Conservation (phyloP, 805 yeast genomes). For the Suhomyces sp. region DNA sequence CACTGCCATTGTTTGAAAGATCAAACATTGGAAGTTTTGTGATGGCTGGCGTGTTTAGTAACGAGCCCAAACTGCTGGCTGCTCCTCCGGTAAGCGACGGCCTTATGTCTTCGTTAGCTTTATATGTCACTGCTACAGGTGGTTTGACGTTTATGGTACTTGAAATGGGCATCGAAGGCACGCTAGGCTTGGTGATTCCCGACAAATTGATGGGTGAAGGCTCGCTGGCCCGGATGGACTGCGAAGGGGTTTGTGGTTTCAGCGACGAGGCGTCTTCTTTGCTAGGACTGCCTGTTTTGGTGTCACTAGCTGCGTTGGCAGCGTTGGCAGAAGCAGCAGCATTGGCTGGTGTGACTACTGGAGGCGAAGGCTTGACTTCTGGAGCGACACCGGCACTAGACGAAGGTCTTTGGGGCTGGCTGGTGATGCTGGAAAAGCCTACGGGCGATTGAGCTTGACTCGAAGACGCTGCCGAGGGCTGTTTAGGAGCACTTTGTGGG, state of each 20-base stretch:
- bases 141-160: conserved; percentile 62
- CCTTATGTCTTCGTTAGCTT: conserved; percentile 52
- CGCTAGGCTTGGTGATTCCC: conserved; percentile 49
- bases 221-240: conserved; percentile 7
- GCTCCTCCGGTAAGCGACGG: conserved; percentile 85
- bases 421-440: conserved; percentile 1
- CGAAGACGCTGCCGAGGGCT: conserved; percentile 3
- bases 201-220: conserved; percentile 30
- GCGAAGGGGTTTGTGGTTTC: conserved; percentile 8
- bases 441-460: conserved; percentile 6
- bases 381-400: conserved; percentile 1
- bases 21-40: conserved; percentile 79
- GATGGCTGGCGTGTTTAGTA: conserved; percentile 70
- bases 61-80: conserved; percentile 64
- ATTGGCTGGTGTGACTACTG: conserved; percentile 8
- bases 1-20: conserved; percentile 37
- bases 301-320: conserved; percentile 30
- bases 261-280: conserved; percentile 19
- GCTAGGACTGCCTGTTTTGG: conserved; percentile 21
- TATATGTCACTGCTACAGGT: conserved; percentile 62
- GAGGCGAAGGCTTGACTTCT: conserved; percentile 19
- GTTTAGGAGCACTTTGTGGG: neutral
- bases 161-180: conserved; percentile 72
- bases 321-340: conserved; percentile 48
- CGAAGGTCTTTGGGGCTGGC: conserved; percentile 4